Percentiles rank a stretch among this genome's conserved stretches.
These are phyloP conservation scores for Pythium diclinum DNA, from an alignment of 352 stramenopile genomes.

Conservation along the genomic window DNA sequence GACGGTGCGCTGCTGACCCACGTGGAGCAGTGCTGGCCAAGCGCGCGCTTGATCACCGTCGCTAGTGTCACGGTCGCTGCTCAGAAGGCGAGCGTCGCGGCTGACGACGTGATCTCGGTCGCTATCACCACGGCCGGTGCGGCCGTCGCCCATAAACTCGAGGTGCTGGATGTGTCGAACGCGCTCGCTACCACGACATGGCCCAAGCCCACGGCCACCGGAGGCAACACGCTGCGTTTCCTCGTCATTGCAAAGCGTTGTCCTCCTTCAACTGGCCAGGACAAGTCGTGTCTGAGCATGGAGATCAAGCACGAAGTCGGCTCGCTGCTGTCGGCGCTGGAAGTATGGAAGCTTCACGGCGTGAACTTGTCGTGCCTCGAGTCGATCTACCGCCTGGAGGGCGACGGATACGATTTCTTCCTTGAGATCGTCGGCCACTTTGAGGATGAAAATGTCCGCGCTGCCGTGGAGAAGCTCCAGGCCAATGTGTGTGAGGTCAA, in stretches of 20 bases:
- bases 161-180: slow-evolving; percentile 53
- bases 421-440: slow-evolving; percentile 78
- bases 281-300: slow-evolving; percentile 86
- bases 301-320: slow-evolving; percentile 87
- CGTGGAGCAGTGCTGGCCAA: slow-evolving; percentile 74
- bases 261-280: slow-evolving; percentile 58
- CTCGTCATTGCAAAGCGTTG: slow-evolving; percentile 68
- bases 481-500: slow-evolving; percentile 58
- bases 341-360: slow-evolving; percentile 77
- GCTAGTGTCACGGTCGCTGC: slow-evolving; percentile 64
- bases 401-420: slow-evolving; percentile 84
- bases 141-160: slow-evolving; percentile 36
- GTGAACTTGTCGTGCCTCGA: slow-evolving; percentile 86
- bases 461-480: slow-evolving; percentile 54
- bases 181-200: slow-evolving; percentile 44
- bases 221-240: slow-evolving; percentile 66
- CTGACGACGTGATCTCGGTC: slow-evolving; percentile 37
- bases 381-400: slow-evolving; percentile 76
- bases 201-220: slow-evolving; percentile 29
- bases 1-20: slow-evolving; percentile 51
- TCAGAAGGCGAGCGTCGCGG: slow-evolving; percentile 24
- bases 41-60: slow-evolving; percentile 57
- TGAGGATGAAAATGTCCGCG: slow-evolving; percentile 59
- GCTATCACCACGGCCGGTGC: slow-evolving; percentile 57
- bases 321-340: slow-evolving; percentile 68